phyloP scores from a whole-genome alignment of 2,329 filamentous ascomycete species.

The Pseudogymnoascus sp. region DNA sequence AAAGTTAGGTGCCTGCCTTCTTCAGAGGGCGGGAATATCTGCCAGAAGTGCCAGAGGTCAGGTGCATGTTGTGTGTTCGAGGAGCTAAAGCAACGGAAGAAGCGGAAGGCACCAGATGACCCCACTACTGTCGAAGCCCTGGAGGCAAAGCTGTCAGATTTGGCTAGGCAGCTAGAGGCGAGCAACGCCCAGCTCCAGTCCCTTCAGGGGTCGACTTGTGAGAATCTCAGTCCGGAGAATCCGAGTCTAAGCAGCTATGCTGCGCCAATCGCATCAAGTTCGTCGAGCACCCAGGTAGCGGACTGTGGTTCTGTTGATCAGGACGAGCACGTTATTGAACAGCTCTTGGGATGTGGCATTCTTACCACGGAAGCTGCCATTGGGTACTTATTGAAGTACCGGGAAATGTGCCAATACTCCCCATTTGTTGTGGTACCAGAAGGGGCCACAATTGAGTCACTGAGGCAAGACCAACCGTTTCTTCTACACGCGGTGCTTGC shows the following conservation, averaged over 20 bases:
- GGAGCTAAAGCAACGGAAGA: neutral
- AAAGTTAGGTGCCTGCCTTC: conserved; percentile 1
- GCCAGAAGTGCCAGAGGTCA: conserved; percentile 8
- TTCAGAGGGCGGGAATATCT: neutral
- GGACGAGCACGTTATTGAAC: neutral
- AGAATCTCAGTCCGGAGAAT: neutral
- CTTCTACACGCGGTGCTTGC: conserved; percentile 21
- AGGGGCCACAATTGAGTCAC: conserved; percentile 1
- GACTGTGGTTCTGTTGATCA: neutral
- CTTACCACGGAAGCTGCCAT: neutral
- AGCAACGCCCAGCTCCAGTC: conserved; percentile 1
- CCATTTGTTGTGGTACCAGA: conserved; percentile 22
- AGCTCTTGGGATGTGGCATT: neutral
- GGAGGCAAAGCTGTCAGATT: neutral
- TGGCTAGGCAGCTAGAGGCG: neutral
- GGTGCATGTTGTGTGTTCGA: conserved; percentile 4
- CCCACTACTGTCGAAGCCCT: neutral
- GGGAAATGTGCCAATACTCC: conserved; percentile 18
- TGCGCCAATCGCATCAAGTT: neutral
- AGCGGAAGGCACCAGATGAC: neutral
- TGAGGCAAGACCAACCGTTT: conserved; percentile 19
- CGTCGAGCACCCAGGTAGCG: neutral
- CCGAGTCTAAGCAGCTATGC: neutral
- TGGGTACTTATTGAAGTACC: neutral
- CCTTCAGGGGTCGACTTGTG: neutral